Evolutionary conservation across 108 stramenopile genomes (phyloP).

Genomic region (Skeletonema marinoi): DNA sequence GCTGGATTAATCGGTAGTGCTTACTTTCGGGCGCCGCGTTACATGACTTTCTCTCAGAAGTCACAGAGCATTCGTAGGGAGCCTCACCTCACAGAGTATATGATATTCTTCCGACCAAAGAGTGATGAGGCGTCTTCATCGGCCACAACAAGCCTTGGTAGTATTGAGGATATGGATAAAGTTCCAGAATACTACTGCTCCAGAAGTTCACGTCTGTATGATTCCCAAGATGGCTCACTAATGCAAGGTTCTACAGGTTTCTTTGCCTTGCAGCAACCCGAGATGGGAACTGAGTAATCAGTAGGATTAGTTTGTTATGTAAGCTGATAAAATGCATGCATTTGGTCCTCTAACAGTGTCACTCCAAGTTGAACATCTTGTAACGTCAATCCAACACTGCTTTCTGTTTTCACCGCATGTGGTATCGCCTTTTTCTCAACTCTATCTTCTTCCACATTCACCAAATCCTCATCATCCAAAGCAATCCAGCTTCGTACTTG

Average conservation of each 20-base stretch:
- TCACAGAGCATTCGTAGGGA: slow-evolving; percentile 16
- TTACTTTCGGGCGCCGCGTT: slow-evolving; percentile 45
- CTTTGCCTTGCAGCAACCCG: slow-evolving; percentile 40
- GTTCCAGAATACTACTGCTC: slow-evolving; percentile 42
- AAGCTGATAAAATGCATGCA: slow-evolving; percentile 8
- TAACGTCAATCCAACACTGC: slow-evolving; percentile 55
- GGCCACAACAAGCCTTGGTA: background rate
- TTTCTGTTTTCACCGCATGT: slow-evolving; percentile 60
- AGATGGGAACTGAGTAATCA: background rate
- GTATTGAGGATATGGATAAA: background rate
- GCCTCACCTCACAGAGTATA: slow-evolving; percentile 36
- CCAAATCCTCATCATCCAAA: slow-evolving; percentile 76
- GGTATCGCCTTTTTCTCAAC: slow-evolving; percentile 30
- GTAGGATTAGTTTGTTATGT: background rate
- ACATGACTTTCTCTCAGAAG: slow-evolving; percentile 35
- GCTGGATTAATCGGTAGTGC: slow-evolving; percentile 38
- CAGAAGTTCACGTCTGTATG: slow-evolving; percentile 33
- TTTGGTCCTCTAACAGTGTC: slow-evolving; percentile 48
- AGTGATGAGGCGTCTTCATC: background rate
- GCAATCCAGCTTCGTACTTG: slow-evolving; percentile 60
- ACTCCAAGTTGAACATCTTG: slow-evolving; percentile 49
- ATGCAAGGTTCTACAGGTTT: slow-evolving; percentile 51
- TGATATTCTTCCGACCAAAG: slow-evolving; percentile 34
- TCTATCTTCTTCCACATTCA: slow-evolving; percentile 44
- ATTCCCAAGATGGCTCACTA: slow-evolving; percentile 34